phyloP scores from a whole-genome alignment of 257 asterid genomes.

The Nicotiana attenuata region DNA sequence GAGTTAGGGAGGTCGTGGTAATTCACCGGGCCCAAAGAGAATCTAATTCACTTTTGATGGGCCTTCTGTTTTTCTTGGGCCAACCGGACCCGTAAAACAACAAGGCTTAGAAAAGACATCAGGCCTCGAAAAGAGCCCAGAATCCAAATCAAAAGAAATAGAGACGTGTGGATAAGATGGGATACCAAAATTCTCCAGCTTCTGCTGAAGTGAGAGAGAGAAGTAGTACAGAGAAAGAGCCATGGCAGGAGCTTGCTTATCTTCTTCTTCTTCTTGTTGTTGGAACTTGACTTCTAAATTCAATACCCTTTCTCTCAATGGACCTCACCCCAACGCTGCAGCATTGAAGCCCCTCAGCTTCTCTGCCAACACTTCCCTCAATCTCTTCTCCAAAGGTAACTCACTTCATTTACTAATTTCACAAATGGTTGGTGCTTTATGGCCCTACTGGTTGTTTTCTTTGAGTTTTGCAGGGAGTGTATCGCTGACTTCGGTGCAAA shows the following conservation, averaged over 20 bases:
- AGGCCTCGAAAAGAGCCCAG: not conserved
- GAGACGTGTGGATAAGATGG: not conserved
- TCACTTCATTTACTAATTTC: not conserved
- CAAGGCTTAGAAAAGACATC: not conserved
- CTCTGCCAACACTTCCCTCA: conserved; percentile 49
- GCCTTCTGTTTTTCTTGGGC: not conserved
- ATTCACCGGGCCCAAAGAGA: too few relatives aligned
- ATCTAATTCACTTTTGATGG: not conserved
- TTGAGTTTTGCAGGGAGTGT: conserved; percentile 32
- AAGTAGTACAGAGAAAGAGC: not conserved
- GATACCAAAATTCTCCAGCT: not conserved
- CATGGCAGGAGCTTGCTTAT: conserved; percentile 49
- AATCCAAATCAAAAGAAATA: not conserved
- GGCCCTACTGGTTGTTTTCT: not conserved
- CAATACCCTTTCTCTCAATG: conserved; percentile 41
- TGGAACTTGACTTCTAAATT: conserved; percentile 43
- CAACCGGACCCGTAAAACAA: not conserved
- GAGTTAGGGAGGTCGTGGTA: too few relatives aligned
- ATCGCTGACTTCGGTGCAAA: conserved; percentile 37
- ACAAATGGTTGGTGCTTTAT: not conserved
- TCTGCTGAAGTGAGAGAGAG: not conserved
- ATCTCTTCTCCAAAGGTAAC: conserved; percentile 61
- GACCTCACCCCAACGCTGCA: conserved; percentile 7
- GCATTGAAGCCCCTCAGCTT: conserved; percentile 62
- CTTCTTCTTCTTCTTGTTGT: conserved; percentile 47